These are phyloP conservation scores for Hygrophila difformis DNA, from an alignment of 257 asterid genomes.

Conservation along the genomic window DNA sequence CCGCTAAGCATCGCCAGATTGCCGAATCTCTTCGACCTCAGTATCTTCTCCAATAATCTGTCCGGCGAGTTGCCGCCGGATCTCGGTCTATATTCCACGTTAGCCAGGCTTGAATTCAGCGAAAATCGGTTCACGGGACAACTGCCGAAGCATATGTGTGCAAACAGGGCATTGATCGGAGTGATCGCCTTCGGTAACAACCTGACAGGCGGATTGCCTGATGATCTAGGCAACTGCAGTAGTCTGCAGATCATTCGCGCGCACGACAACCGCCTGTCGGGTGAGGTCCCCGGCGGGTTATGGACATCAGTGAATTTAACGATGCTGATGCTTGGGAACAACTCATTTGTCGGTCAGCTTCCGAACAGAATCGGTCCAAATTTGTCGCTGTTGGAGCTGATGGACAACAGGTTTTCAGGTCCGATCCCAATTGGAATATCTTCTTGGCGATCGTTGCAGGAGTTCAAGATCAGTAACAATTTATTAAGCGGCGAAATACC, in stretches of 20 bases:
- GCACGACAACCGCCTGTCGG: constrained; percentile 41
- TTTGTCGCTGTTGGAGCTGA: constrained; percentile 36
- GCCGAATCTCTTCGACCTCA: constrained; percentile 31
- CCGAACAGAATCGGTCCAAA: constrained; percentile 32
- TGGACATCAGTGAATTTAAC: constrained; percentile 39
- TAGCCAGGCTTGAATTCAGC: constrained; percentile 36
- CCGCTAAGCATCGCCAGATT: constrained; percentile 54
- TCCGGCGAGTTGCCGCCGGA: constrained; percentile 76
- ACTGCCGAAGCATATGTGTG: constrained; percentile 50
- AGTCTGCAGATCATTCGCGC: constrained; percentile 26
- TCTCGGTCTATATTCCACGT: constrained; percentile 56
- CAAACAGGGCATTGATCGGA: constrained; percentile 33
- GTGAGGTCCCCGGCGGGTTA: constrained; percentile 51
- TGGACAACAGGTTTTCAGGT: constrained; percentile 59
- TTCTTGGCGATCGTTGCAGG: constrained; percentile 39
- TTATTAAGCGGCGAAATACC: constrained; percentile 48
- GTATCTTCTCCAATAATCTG: constrained; percentile 38
- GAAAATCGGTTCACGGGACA: constrained; percentile 46
- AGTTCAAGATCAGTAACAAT: constrained; percentile 55
- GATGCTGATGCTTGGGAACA: constrained; percentile 30
- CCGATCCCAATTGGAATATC: constrained; percentile 48
- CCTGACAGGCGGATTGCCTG: constrained; percentile 56
- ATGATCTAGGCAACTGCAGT: constrained; percentile 49
- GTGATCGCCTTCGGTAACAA: constrained; percentile 40
- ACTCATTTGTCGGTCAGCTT: constrained; percentile 56